These are phyloP conservation scores for Teunomyces funiuensis DNA, from an alignment of 805 yeast genomes.

Conservation along the genomic window DNA sequence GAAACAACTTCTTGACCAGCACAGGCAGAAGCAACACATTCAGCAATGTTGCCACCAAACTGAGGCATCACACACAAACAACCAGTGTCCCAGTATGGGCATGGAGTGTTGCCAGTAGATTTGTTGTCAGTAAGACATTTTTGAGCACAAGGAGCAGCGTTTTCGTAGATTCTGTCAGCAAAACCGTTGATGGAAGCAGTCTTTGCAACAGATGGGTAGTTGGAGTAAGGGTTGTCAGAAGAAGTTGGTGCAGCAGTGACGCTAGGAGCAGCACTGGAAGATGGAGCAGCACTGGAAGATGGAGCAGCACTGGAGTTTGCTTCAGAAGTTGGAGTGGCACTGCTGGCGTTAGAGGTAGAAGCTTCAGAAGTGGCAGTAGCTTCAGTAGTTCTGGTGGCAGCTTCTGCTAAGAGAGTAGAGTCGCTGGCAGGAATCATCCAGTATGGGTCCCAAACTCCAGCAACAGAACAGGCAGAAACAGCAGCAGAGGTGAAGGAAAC, in stretches of 20 bases:
- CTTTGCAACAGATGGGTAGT: slow-evolving; percentile 31
- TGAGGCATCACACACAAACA: slow-evolving; percentile 42
- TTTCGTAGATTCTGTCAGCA: slow-evolving; percentile 35
- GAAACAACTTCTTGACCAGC: slow-evolving; percentile 29
- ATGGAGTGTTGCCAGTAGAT: slow-evolving; percentile 35
- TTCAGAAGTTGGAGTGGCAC: slow-evolving; percentile 16
- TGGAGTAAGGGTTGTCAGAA: slow-evolving; percentile 18
- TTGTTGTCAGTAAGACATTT: slow-evolving; percentile 23
- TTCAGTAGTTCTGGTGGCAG: slow-evolving; percentile 21
- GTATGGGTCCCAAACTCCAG: slow-evolving; percentile 36
- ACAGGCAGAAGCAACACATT: slow-evolving; percentile 29
- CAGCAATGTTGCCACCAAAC: slow-evolving; percentile 30
- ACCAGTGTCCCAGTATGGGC: slow-evolving; percentile 47
- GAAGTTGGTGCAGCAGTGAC: no score
- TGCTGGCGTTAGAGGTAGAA: slow-evolving; percentile 12
- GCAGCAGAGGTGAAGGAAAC: slow-evolving; percentile 29
- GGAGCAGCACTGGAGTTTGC: no score
- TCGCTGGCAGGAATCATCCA: slow-evolving; percentile 28
- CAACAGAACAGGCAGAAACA: slow-evolving; percentile 31
- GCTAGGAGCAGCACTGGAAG: no score
- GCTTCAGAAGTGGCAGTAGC: slow-evolving; percentile 11
- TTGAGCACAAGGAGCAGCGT: slow-evolving; percentile 37
- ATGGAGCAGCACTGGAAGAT: slow-evolving; percentile 10
- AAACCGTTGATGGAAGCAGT: slow-evolving; percentile 43
- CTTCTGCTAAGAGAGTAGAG: slow-evolving; percentile 23